Percentiles rank a stretch among this genome's conserved stretches.
phyloP scores from a whole-genome alignment of 2,329 filamentous ascomycete genomes.

The Neurospora sp. region DNA sequence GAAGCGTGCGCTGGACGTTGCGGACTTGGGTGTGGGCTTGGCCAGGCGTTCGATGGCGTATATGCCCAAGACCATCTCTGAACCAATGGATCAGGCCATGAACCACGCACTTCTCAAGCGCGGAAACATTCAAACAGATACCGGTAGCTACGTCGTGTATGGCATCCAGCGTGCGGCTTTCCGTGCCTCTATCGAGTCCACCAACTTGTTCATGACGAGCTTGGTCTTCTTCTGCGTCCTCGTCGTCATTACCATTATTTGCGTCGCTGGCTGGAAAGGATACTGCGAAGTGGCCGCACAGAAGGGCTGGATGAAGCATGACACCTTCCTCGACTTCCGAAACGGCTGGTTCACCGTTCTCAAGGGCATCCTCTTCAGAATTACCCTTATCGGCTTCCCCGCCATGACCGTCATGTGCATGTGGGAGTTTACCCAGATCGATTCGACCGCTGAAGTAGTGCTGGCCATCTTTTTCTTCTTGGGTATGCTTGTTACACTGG shows the following conservation, averaged over 20 bases:
- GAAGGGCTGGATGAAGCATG: constrained; percentile 63
- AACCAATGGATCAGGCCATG: constrained; percentile 18
- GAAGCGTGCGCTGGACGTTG: constrained; percentile 28
- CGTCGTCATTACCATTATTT: constrained; percentile 57
- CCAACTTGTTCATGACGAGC: constrained; percentile 79
- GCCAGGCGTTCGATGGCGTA: constrained; percentile 37
- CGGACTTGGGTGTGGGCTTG: constrained; percentile 24
- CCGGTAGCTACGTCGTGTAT: constrained; percentile 47
- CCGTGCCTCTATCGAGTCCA: constrained; percentile 64
- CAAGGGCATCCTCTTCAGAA: constrained; percentile 73
- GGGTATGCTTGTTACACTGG: constrained; percentile 61
- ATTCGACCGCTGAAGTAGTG: constrained; percentile 71
- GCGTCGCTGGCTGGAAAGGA: constrained; percentile 65
- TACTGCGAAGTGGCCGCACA: constrained; percentile 63
- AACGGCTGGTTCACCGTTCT: constrained; percentile 79
- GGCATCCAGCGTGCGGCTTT: constrained; percentile 81
- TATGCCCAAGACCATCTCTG: constrained; percentile 24
- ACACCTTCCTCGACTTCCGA: constrained; percentile 79
- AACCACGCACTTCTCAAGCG: constrained; percentile 22
- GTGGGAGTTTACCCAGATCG: constrained; percentile 72
- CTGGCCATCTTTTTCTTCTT: constrained; percentile 74
- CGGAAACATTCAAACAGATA: constrained; percentile 29
- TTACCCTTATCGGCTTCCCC: constrained; percentile 74
- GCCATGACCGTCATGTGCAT: constrained; percentile 77
- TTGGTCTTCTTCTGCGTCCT: constrained; percentile 75